phyloP scores from a whole-genome alignment of 2,329 filamentous ascomycete species.

The Phialophora tarda region DNA sequence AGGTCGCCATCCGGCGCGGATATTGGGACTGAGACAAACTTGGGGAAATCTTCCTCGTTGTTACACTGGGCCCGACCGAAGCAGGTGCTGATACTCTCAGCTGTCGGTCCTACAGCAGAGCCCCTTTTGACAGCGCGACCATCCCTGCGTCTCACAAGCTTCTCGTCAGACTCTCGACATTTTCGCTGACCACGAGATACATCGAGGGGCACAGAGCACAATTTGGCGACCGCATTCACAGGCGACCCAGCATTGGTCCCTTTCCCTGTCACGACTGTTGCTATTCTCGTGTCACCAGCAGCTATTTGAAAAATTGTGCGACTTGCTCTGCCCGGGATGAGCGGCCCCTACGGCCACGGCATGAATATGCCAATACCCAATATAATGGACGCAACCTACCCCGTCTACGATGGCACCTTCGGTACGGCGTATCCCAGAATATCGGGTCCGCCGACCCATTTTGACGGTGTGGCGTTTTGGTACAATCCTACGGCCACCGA shows the following conservation, averaged over 20 bases:
- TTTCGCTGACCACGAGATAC: constrained; percentile 12
- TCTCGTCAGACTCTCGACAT: neutral
- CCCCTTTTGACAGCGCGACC: neutral
- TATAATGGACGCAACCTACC: constrained; percentile 34
- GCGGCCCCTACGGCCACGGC: constrained; percentile 37
- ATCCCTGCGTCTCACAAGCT: constrained; percentile 11
- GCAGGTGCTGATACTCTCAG: constrained; percentile 1
- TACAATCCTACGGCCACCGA: constrained; percentile 45
- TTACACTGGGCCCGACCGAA: constrained; percentile 20
- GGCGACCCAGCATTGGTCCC: constrained; percentile 8
- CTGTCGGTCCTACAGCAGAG: constrained; percentile 10
- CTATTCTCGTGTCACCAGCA: constrained; percentile 19
- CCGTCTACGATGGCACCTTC: constrained; percentile 39
- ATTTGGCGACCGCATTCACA: neutral
- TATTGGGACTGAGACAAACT: constrained; percentile 16
- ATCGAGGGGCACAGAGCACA: constrained; percentile 6
- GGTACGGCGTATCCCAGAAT: constrained; percentile 38
- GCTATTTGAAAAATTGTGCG: constrained; percentile 18
- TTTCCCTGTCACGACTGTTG: constrained; percentile 1
- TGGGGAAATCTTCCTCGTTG: constrained; percentile 17
- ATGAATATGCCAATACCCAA: constrained; percentile 36
- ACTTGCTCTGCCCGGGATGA: constrained; percentile 33
- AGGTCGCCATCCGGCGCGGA: neutral
- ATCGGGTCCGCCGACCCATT: constrained; percentile 42
- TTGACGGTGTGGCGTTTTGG: constrained; percentile 53